Conservation (phyloP, 2,329 filamentous ascomycete species). For the Fusarium denticulatum region DNA sequence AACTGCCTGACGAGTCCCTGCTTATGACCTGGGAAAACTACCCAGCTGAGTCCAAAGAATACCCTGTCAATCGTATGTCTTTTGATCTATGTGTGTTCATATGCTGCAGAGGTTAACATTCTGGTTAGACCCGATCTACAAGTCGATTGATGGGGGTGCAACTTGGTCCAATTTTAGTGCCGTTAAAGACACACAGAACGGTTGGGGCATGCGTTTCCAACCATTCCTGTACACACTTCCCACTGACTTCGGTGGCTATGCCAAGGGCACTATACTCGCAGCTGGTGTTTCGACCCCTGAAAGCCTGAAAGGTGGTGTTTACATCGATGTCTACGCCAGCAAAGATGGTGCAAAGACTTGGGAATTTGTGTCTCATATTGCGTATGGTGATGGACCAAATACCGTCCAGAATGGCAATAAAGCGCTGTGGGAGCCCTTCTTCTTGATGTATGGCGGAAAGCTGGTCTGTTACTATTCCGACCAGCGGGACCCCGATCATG, state of each 20-base stretch:
- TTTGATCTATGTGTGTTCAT: neutral
- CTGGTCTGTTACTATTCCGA: neutral
- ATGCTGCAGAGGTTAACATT: neutral
- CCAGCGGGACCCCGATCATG: neutral
- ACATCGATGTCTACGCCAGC: neutral
- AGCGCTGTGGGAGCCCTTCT: neutral
- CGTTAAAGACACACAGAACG: neutral
- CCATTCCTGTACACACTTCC: neutral
- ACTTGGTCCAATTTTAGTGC: neutral
- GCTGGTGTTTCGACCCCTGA: neutral
- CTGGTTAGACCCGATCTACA: neutral
- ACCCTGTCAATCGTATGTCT: neutral
- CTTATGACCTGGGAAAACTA: neutral
- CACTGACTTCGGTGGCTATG: neutral
- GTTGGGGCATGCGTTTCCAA: neutral
- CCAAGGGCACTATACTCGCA: neutral
- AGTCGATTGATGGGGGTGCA: neutral
- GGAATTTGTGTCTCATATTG: neutral
- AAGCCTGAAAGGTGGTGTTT: neutral
- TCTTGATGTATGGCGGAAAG: neutral
- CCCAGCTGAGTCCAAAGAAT: neutral
- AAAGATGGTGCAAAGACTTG: neutral
- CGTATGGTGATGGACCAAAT: neutral
- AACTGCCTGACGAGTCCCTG: neutral
- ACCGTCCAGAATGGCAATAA: neutral